phyloP scores from a whole-genome alignment of 2,329 filamentous ascomycete genomes.

The Aspergillus novoparasiticus region DNA sequence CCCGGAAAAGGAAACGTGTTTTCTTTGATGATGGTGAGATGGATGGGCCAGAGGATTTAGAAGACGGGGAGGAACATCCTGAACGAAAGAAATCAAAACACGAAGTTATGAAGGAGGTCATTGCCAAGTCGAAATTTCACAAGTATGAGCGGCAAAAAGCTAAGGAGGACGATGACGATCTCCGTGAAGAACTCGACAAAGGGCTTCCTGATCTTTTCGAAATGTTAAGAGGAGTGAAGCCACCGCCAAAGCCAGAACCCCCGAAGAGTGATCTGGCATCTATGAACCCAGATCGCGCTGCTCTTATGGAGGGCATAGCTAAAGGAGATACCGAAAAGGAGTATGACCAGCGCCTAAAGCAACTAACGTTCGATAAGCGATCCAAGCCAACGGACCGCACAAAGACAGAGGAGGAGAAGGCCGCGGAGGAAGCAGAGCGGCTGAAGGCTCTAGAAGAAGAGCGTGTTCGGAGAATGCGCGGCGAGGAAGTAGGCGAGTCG shows the following conservation, averaged over 20 bases:
- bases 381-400: slow-evolving; percentile 84
- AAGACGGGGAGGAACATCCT: slow-evolving; percentile 61
- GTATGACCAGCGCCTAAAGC: slow-evolving; percentile 81
- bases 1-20: slow-evolving; percentile 53
- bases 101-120: slow-evolving; percentile 97
- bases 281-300: slow-evolving; percentile 66
- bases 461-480: slow-evolving; percentile 82
- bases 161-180: slow-evolving; percentile 90
- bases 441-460: slow-evolving; percentile 82
- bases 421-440: slow-evolving; percentile 73
- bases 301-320: slow-evolving; percentile 62
- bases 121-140: slow-evolving; percentile 93
- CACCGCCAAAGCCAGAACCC: slow-evolving; percentile 53
- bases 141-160: slow-evolving; percentile 91
- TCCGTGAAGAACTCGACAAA: slow-evolving; percentile 81
- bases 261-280: slow-evolving; percentile 48
- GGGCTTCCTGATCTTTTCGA: slow-evolving; percentile 75
- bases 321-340: slow-evolving; percentile 75
- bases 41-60: slow-evolving; percentile 45
- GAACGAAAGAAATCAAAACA: slow-evolving; percentile 92
- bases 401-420: slow-evolving; percentile 86
- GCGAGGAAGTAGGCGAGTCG: slow-evolving; percentile 66
- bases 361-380: slow-evolving; percentile 80
- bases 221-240: slow-evolving; percentile 64
- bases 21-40: slow-evolving; percentile 48